Evolutionary conservation across 768 basidiomycete species (phyloP).

Genomic region (Trametes maxima): DNA sequence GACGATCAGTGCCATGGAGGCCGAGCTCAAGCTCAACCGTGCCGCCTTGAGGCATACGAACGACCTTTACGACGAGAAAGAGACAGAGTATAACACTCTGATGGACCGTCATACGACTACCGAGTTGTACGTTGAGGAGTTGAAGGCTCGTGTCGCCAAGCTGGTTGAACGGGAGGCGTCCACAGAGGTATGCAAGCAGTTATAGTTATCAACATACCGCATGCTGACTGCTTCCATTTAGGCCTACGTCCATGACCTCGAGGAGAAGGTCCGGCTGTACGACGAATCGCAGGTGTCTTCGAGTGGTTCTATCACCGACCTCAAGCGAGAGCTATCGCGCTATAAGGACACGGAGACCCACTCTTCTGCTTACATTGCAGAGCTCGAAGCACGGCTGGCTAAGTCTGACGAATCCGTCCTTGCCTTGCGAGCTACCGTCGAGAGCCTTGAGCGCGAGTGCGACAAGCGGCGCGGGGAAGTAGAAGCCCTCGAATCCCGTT

Average conservation of each 20-base stretch:
- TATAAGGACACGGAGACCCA: slow-evolving; percentile 77
- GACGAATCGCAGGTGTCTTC: slow-evolving; percentile 79
- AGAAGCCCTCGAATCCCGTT: slow-evolving; percentile 64
- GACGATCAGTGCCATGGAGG: slow-evolving; percentile 93
- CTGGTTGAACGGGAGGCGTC: slow-evolving; percentile 86
- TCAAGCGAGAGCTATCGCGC: slow-evolving; percentile 79
- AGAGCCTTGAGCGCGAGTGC: slow-evolving; percentile 74
- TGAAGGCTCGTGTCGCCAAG: slow-evolving; percentile 78
- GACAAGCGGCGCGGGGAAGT: slow-evolving; percentile 75
- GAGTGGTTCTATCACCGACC: slow-evolving; percentile 77
- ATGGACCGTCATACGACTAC: slow-evolving; percentile 73
- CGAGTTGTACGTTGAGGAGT: slow-evolving; percentile 86
- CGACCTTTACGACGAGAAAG: slow-evolving; percentile 91
- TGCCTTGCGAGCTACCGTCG: slow-evolving; percentile 67
- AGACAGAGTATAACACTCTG: slow-evolving; percentile 70
- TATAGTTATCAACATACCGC: slow-evolving; percentile 4
- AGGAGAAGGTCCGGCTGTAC: slow-evolving; percentile 85
- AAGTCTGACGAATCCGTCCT: slow-evolving; percentile 80
- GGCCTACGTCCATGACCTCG: slow-evolving; percentile 93
- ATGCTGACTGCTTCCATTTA: slow-evolving; percentile 36
- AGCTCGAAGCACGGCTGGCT: slow-evolving; percentile 80
- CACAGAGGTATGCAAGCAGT: slow-evolving; percentile 68
- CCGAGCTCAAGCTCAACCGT: slow-evolving; percentile 83
- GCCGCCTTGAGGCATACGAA: slow-evolving; percentile 90
- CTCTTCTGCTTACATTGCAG: slow-evolving; percentile 78